Conservation (phyloP, 2,329 filamentous ascomycete genomes). For the Fusarium pininemorale region DNA sequence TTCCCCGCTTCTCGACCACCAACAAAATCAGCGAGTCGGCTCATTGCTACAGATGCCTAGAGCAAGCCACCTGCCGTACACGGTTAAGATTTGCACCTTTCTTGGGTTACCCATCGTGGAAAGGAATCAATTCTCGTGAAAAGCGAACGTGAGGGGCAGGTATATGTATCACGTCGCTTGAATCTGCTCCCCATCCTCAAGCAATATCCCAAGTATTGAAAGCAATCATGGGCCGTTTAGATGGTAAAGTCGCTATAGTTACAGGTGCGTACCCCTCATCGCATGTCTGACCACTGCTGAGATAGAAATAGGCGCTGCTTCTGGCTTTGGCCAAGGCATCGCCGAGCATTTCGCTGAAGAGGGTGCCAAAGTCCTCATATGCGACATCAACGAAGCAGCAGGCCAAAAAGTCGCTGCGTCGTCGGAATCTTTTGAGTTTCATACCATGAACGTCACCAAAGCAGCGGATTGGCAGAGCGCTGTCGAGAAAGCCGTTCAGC, state of each 20-base stretch:
- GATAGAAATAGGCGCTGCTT: neutral
- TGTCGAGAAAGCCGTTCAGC: neutral
- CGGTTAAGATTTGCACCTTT: neutral
- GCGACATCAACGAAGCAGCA: neutral
- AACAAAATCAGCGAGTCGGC: neutral
- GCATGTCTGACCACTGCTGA: neutral
- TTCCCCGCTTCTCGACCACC: constrained; percentile 4
- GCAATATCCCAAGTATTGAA: too few relatives aligned
- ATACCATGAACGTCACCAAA: constrained; percentile 6
- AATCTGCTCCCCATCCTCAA: too few relatives aligned
- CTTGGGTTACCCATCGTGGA: too few relatives aligned
- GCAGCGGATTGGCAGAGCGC: neutral
- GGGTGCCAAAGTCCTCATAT: constrained; percentile 3
- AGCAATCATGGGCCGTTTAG: constrained; percentile 3
- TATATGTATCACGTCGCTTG: neutral
- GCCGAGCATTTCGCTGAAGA: constrained; percentile 10
- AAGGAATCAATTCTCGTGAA: neutral
- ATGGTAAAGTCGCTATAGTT: constrained; percentile 16
- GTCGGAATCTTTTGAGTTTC: neutral
- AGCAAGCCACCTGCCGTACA: neutral
- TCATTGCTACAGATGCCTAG: neutral
- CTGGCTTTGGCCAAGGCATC: constrained; percentile 26
- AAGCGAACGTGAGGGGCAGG: neutral
- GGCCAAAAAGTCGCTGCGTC: neutral
- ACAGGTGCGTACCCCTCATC: neutral